Conservation (phyloP, 306 rosid species). For the Corylus avellana region DNA sequence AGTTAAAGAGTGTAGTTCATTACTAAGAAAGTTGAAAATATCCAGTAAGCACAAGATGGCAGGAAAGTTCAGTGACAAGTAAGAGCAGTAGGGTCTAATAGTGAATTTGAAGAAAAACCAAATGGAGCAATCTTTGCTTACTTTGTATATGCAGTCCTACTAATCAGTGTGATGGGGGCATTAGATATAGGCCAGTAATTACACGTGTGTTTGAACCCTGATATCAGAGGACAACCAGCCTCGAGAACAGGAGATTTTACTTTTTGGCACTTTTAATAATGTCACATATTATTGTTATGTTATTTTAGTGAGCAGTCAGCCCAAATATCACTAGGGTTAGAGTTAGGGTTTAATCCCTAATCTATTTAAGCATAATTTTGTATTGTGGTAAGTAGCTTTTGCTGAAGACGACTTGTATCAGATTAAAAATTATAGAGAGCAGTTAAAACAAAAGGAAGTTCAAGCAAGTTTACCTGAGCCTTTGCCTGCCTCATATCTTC, state of each 20-base stretch:
- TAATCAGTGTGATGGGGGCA: neutral
- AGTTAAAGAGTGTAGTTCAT: neutral
- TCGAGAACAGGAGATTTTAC: too few species aligned
- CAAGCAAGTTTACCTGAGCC: slow-evolving; percentile 57
- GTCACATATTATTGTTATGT: too few species aligned
- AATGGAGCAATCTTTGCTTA: neutral
- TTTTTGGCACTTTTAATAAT: too few species aligned
- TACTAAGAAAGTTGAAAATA: neutral
- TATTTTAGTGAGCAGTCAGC: too few species aligned
- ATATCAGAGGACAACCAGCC: too few species aligned
- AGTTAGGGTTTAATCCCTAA: too few species aligned
- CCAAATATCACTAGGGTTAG: too few species aligned
- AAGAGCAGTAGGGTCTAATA: neutral
- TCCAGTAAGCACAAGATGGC: neutral
- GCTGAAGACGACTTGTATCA: neutral
- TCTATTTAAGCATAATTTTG: too few species aligned
- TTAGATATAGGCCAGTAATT: too few species aligned
- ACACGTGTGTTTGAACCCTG: too few species aligned
- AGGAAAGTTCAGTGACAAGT: neutral
- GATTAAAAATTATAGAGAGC: neutral
- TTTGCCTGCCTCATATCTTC: slow-evolving; percentile 96
- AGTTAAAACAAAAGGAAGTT: slow-evolving; percentile 3
- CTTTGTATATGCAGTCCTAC: neutral
- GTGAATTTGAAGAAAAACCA: neutral
- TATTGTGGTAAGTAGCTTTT: too few species aligned